Percentiles rank a stretch among this genome's conserved stretches.
phyloP scores from a whole-genome alignment of 495 filamentous ascomycete species.

The Parathielavia hyrcaniae region DNA sequence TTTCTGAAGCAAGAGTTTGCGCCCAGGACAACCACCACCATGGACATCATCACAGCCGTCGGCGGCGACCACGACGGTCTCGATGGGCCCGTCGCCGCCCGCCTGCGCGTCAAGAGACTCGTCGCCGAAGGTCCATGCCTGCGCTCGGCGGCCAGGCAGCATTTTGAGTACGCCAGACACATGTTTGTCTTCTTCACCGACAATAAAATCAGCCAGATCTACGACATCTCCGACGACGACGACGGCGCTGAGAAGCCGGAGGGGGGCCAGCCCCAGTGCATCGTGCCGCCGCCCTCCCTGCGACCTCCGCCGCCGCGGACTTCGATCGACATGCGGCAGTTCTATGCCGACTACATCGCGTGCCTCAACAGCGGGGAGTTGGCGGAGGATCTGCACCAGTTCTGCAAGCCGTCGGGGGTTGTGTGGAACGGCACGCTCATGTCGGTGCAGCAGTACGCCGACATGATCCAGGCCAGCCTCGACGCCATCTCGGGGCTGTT shows the following conservation, averaged over 20 bases:
- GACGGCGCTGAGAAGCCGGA: too few relatives aligned
- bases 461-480: constrained; percentile 26
- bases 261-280: constrained; percentile 5
- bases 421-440: constrained; percentile 26
- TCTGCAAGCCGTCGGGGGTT: constrained; percentile 24
- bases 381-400: constrained; percentile 22
- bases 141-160: neutral
- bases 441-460: constrained; percentile 23
- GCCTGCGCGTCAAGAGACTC: constrained; percentile 15
- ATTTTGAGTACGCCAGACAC: constrained; percentile 15
- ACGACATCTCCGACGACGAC: constrained; percentile 18
- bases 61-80: constrained; percentile 11
- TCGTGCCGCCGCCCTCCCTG: constrained; percentile 1
- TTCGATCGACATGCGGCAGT: constrained; percentile 16
- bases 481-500: constrained; percentile 27
- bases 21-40: constrained; percentile 18
- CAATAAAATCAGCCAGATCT: constrained; percentile 25
- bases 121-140: neutral
- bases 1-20: constrained; percentile 19
- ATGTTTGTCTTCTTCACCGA: constrained; percentile 25
- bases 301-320: constrained; percentile 19
- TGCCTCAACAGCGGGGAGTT: constrained; percentile 31
- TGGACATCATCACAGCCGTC: constrained; percentile 22
- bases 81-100: constrained; percentile 12
- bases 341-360: constrained; percentile 27